These are phyloP conservation scores for Eucalyptus rudis DNA, from an alignment of 345 rosid genomes.

Conservation along the genomic window DNA sequence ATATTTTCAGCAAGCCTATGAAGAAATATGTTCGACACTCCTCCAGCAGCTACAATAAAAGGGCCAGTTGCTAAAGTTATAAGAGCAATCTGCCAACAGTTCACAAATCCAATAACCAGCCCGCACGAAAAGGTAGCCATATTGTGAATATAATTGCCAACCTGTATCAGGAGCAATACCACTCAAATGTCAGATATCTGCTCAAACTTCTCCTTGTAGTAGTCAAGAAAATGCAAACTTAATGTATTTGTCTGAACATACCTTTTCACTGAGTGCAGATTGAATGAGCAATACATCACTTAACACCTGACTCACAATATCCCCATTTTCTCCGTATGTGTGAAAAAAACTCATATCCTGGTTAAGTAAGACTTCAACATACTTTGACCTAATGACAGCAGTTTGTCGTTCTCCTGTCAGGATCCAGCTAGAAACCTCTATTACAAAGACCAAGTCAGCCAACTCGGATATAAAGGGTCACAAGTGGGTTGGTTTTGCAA, in stretches of 20 bases:
- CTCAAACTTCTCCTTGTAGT: background rate
- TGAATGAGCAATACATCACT: slow-evolving; percentile 98
- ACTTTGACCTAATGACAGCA: slow-evolving; percentile 91
- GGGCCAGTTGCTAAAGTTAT: slow-evolving; percentile 98
- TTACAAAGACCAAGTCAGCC: slow-evolving; percentile 17
- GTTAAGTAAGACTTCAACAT: slow-evolving; percentile 89
- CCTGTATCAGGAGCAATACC: slow-evolving; percentile 31
- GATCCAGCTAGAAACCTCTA: slow-evolving; percentile 99
- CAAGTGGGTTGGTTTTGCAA: background rate
- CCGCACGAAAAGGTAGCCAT: slow-evolving; percentile 98
- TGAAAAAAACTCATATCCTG: slow-evolving; percentile 99
- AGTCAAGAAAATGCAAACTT: background rate
- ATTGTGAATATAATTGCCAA: slow-evolving; percentile 97
- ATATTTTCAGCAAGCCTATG: slow-evolving; percentile 98
- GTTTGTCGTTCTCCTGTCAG: slow-evolving; percentile 98
- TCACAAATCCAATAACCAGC: slow-evolving; percentile 74
- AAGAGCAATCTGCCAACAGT: slow-evolving; percentile 97
- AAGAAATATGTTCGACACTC: slow-evolving; percentile 96
- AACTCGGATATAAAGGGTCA: background rate
- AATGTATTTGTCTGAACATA: slow-evolving; percentile 1
- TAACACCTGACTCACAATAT: slow-evolving; percentile 97
- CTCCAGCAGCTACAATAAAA: slow-evolving; percentile 99
- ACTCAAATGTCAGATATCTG: background rate
- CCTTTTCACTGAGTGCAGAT: slow-evolving; percentile 98
- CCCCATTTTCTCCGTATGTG: slow-evolving; percentile 97